These are phyloP conservation scores for Hortiboletus campestris DNA, from an alignment of 768 basidiomycete genomes.

Conservation along the genomic window DNA sequence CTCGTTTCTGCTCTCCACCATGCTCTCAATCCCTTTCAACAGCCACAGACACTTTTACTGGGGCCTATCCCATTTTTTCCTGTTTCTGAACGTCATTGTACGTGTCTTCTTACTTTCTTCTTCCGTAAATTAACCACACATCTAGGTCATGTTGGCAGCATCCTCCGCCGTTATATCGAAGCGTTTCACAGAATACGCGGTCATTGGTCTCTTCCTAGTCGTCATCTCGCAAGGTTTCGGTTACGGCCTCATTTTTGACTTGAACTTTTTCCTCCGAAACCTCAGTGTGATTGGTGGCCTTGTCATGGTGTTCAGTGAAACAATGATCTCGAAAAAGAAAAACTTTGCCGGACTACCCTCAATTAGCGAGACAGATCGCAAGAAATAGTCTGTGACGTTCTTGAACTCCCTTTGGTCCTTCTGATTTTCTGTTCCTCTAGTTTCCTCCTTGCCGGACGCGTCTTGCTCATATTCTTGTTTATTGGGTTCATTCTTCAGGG, in stretches of 20 bases:
- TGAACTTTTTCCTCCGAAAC: slow-evolving; percentile 99
- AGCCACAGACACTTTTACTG: slow-evolving; percentile 96
- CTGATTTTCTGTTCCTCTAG: slow-evolving; percentile 39
- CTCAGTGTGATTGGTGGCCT: slow-evolving; percentile 96
- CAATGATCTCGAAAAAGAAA: slow-evolving; percentile 83
- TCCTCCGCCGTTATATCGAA: slow-evolving; percentile 87
- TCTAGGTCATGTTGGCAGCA: slow-evolving; percentile 82
- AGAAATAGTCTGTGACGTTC: slow-evolving; percentile 81
- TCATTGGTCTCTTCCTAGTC: slow-evolving; percentile 85
- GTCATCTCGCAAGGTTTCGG: slow-evolving; percentile 96
- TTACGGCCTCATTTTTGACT: slow-evolving; percentile 98
- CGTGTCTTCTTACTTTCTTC: slow-evolving; percentile 32
- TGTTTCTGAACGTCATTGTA: slow-evolving; percentile 87
- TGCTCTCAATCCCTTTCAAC: slow-evolving; percentile 9
- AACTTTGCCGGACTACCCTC: slow-evolving; percentile 88
- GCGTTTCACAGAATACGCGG: slow-evolving; percentile 83
- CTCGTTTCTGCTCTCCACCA: neutral
- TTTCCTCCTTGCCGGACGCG: slow-evolving; percentile 95
- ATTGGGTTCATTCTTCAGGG: slow-evolving; percentile 96
- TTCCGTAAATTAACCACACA: neutral
- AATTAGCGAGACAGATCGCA: slow-evolving; percentile 92
- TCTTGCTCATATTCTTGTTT: slow-evolving; percentile 98
- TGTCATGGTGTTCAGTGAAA: slow-evolving; percentile 98
- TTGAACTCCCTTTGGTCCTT: neutral
- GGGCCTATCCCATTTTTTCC: slow-evolving; percentile 93